These are phyloP conservation scores for Schizophyllum amplum DNA, from an alignment of 1,284 basidiomycete species.

Conservation along the genomic window DNA sequence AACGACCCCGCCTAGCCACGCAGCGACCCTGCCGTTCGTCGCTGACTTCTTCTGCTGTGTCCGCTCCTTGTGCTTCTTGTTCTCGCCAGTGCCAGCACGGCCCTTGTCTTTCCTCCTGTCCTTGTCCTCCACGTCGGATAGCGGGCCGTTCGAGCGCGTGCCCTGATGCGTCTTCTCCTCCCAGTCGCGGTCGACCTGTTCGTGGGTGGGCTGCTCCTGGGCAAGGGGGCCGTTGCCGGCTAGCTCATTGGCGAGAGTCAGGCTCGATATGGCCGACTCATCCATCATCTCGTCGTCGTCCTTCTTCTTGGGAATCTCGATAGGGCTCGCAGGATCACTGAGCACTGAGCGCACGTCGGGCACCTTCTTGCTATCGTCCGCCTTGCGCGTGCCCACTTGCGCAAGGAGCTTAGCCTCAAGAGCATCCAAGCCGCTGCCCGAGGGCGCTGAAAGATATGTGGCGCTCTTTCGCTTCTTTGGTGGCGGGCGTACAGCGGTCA, in stretches of 20 bases:
- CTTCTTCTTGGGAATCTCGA: slow-evolving; percentile 33
- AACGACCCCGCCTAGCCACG: slow-evolving; percentile 54
- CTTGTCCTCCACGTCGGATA: slow-evolving; percentile 21
- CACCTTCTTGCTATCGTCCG: slow-evolving; percentile 16
- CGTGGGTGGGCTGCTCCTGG: slow-evolving; percentile 2
- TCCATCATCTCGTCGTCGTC: slow-evolving; percentile 35
- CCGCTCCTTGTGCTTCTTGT: slow-evolving; percentile 14
- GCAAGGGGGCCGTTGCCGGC: slow-evolving; percentile 14
- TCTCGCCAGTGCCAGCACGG: slow-evolving; percentile 5
- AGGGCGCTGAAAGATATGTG: not conserved
- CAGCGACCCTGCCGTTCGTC: slow-evolving; percentile 65
- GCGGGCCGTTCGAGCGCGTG: slow-evolving; percentile 28
- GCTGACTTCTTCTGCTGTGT: slow-evolving; percentile 31
- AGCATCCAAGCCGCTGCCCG: slow-evolving; percentile 39
- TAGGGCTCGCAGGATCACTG: slow-evolving; percentile 19
- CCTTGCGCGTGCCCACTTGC: slow-evolving; percentile 45
- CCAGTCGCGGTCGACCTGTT: slow-evolving; percentile 28
- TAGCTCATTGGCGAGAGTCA: slow-evolving; percentile 50
- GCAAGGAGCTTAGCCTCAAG: slow-evolving; percentile 41
- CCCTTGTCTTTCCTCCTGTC: slow-evolving; percentile 16
- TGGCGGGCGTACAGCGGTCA: slow-evolving; percentile 14
- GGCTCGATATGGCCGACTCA: slow-evolving; percentile 68
- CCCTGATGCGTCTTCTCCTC: slow-evolving; percentile 44
- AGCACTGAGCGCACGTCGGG: slow-evolving; percentile 44
- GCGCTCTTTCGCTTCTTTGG: not conserved